phyloP scores from a whole-genome alignment of 495 filamentous ascomycete species.

The Neurospora pannonica region DNA sequence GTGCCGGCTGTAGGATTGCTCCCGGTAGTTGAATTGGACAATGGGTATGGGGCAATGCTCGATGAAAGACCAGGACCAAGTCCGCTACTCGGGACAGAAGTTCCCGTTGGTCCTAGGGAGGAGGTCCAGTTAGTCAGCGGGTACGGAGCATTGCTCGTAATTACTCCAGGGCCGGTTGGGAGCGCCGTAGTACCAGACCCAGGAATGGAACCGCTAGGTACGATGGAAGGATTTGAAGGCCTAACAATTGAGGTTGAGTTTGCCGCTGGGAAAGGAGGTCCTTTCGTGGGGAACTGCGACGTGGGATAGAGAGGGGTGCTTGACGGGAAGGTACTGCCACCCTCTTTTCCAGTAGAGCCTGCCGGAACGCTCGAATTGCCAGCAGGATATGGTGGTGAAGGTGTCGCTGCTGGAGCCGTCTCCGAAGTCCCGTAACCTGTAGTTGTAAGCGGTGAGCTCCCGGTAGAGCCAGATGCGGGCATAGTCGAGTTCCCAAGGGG shows the following conservation, averaged over 20 bases:
- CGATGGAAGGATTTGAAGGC: neutral
- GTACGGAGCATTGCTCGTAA: neutral
- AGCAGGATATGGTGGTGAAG: conserved; percentile 1
- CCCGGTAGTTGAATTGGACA: conserved; percentile 11
- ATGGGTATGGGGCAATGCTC: conserved; percentile 11
- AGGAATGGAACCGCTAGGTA: neutral
- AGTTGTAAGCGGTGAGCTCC: neutral
- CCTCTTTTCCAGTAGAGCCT: neutral
- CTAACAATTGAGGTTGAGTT: conserved; percentile 4
- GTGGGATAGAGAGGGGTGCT: neutral
- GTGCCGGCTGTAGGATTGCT: neutral
- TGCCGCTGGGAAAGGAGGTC: conserved; percentile 4
- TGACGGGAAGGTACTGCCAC: neutral
- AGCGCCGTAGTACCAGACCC: neutral
- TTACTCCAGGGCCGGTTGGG: neutral
- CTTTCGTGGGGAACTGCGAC: neutral
- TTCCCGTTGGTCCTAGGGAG: conserved; percentile 1
- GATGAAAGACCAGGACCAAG: neutral
- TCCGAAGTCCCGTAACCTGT: neutral
- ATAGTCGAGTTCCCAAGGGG: conserved; percentile 5
- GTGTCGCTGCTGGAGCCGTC: neutral
- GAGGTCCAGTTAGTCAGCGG: conserved; percentile 2
- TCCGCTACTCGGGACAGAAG: neutral
- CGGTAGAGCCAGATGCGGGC: neutral
- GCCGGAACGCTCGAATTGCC: neutral